Evolutionary conservation across 768 basidiomycete genomes (phyloP).

Genomic region (Russula virescens): DNA sequence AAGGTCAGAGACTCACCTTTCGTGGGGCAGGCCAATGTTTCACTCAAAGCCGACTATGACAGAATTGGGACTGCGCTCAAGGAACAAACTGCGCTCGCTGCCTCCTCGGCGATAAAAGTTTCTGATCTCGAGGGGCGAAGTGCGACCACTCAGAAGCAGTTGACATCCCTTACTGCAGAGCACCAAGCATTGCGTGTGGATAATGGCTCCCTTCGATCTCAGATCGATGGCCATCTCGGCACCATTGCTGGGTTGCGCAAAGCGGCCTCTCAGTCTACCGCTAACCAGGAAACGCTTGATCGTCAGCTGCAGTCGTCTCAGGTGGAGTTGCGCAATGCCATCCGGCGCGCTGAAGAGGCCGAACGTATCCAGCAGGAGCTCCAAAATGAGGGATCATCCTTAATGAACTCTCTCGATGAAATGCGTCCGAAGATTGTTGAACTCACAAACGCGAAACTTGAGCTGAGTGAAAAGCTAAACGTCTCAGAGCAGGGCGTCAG

Average conservation of each 20-base stretch:
- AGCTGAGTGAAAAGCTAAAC: constrained; percentile 60
- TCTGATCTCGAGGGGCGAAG: constrained; percentile 42
- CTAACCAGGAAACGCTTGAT: constrained; percentile 47
- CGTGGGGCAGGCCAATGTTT: constrained; percentile 45
- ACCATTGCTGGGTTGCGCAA: constrained; percentile 51
- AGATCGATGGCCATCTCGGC: constrained; percentile 42
- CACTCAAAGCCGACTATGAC: constrained; percentile 59
- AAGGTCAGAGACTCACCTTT: constrained; percentile 1
- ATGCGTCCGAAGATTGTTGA: constrained; percentile 83
- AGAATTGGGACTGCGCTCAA: constrained; percentile 44
- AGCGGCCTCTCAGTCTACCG: constrained; percentile 49
- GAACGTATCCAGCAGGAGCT: constrained; percentile 66
- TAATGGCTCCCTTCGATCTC: constrained; percentile 44
- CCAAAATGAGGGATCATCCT: constrained; percentile 68
- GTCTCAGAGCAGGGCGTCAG: constrained; percentile 48
- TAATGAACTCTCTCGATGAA: constrained; percentile 79
- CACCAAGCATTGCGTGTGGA: constrained; percentile 45
- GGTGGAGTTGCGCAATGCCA: constrained; percentile 58
- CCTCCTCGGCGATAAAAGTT: constrained; percentile 44
- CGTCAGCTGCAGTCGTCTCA: constrained; percentile 57
- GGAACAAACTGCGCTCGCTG: constrained; percentile 38
- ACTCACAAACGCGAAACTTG: constrained; percentile 64
- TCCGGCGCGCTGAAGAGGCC: constrained; percentile 66
- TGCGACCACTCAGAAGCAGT: constrained; percentile 36
- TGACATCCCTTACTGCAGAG: constrained; percentile 42